Percentiles rank a stretch among this genome's conserved stretches.
Conservation (phyloP, 2,329 filamentous ascomycete genomes). For the Alternaria alternata region DNA sequence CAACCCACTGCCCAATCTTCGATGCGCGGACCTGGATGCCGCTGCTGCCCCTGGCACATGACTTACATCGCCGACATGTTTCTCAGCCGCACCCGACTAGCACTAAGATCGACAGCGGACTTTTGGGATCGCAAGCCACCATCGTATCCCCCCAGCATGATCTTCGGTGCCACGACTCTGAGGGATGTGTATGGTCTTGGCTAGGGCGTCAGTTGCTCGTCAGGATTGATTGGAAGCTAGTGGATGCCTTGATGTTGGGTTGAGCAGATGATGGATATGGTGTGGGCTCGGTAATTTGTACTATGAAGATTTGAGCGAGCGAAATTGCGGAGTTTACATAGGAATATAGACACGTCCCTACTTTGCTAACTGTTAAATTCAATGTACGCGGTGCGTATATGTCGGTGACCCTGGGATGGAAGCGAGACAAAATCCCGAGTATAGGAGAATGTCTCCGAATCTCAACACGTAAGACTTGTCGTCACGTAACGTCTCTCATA, state of each 20-base stretch:
- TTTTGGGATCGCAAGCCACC: slow-evolving; percentile 1
- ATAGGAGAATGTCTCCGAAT: background rate
- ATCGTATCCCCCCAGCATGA: background rate
- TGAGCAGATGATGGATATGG: background rate
- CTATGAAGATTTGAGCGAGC: background rate
- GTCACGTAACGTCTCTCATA: background rate
- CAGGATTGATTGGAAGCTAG: background rate
- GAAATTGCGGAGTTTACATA: background rate
- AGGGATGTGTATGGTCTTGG: background rate
- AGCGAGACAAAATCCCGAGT: background rate
- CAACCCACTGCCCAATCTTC: background rate
- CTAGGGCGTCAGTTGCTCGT: background rate
- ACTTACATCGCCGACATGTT: background rate
- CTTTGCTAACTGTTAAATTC: too few species aligned
- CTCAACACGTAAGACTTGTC: background rate
- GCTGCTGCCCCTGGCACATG: slow-evolving; percentile 4
- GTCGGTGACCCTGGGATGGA: too few species aligned
- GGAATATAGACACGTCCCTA: background rate
- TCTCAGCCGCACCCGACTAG: background rate
- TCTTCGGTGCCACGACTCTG: background rate
- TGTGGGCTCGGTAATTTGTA: background rate
- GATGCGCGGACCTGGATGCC: background rate
- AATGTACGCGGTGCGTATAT: too few species aligned
- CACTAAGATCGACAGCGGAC: slow-evolving; percentile 1
- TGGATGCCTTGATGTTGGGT: background rate